These are phyloP conservation scores for Cordyceps pruinosa DNA, from an alignment of 2,329 filamentous ascomycete species.

Conservation along the genomic window DNA sequence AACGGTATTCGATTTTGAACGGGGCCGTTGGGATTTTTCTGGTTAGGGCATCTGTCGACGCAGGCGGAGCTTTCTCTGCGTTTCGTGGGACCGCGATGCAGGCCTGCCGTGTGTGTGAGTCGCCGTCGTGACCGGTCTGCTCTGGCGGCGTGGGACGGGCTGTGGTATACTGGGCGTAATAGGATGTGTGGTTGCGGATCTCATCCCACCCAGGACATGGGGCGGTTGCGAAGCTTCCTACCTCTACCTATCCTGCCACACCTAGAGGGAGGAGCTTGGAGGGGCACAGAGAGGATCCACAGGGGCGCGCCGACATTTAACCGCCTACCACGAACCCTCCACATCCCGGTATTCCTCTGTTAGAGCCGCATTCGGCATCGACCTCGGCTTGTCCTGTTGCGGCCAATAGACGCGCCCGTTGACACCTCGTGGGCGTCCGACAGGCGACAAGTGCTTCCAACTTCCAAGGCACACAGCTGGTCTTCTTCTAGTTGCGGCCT, in stretches of 20 bases:
- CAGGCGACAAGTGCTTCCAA: conserved; percentile 1
- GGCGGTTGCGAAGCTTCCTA: neutral
- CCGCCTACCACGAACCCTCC: neutral
- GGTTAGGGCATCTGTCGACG: conserved; percentile 2
- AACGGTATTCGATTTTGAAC: neutral
- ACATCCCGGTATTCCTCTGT: neutral
- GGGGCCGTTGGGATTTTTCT: neutral
- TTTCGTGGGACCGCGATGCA: neutral
- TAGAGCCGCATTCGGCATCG: neutral
- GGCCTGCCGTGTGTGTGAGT: neutral
- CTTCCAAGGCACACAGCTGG: neutral
- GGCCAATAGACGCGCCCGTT: conserved; percentile 11
- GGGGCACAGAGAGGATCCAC: neutral
- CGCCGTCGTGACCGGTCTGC: neutral
- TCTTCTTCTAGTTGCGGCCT: neutral
- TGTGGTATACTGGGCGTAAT: neutral
- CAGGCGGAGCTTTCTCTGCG: neutral
- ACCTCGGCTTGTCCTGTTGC: neutral
- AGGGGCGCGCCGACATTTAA: neutral
- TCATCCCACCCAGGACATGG: conserved; percentile 11
- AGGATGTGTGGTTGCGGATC: conserved; percentile 8
- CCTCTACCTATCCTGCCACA: no score
- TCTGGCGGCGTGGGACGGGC: neutral
- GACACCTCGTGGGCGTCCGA: conserved; percentile 11
- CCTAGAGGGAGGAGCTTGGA: neutral